Percentiles rank a stretch among this genome's conserved stretches.
Evolutionary conservation across 371 early-diverging fungal species (phyloP).

Genomic region (Apophysomyces ossiformis): DNA sequence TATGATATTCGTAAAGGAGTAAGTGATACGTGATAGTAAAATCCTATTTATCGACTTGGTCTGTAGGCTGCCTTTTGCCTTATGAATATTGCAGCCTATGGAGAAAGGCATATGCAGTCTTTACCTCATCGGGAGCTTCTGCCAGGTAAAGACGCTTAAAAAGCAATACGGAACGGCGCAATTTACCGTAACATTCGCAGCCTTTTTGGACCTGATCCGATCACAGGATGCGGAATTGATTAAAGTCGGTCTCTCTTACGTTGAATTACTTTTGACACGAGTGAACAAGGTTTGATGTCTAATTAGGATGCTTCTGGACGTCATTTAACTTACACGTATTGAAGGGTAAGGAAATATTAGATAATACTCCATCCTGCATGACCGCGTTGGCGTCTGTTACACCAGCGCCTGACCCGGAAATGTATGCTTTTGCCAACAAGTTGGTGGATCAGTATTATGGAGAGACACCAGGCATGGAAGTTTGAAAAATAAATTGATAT

Average conservation of each 20-base stretch:
- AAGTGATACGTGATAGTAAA: constrained; percentile 7
- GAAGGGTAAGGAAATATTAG: constrained; percentile 27
- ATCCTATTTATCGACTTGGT: neutral
- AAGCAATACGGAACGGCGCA: neutral
- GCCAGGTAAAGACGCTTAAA: constrained; percentile 33
- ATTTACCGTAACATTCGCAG: constrained; percentile 14
- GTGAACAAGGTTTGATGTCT: constrained; percentile 22
- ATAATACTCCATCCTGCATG: constrained; percentile 25
- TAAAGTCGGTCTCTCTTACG: constrained; percentile 50
- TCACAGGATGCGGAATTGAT: constrained; percentile 55
- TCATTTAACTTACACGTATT: neutral
- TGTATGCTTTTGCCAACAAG: constrained; percentile 28
- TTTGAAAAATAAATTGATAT: neutral
- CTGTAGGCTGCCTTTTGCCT: constrained; percentile 59
- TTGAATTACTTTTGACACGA: constrained; percentile 46
- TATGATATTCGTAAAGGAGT: constrained; percentile 74
- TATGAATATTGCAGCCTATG: constrained; percentile 57
- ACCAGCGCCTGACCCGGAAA: constrained; percentile 29
- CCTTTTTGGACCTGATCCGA: constrained; percentile 53
- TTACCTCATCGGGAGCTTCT: constrained; percentile 54
- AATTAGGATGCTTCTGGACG: neutral
- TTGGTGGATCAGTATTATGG: constrained; percentile 29
- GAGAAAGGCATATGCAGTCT: constrained; percentile 45
- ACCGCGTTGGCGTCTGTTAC: constrained; percentile 26
- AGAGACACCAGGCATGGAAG: constrained; percentile 19